These are phyloP conservation scores for Lantana camara DNA, from an alignment of 257 asterid species.

Conservation along the genomic window DNA sequence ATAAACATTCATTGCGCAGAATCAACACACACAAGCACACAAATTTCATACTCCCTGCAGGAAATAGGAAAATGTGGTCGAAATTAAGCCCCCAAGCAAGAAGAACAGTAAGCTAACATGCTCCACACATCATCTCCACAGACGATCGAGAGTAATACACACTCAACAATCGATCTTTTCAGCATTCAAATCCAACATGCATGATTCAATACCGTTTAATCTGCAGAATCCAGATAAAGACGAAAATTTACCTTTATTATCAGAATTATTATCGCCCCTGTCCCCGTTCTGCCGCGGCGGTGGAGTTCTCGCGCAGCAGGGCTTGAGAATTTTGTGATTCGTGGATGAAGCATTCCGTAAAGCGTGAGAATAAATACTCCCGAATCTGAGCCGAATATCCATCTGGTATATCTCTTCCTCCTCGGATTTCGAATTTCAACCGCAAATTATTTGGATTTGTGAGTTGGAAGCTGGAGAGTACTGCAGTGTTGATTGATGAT, in stretches of 20 bases:
- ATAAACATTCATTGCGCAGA: not conserved
- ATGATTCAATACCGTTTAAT: conserved; percentile 4
- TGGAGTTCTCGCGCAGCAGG: conserved; percentile 45
- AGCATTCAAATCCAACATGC: conserved; percentile 14
- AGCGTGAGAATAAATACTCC: conserved; percentile 34
- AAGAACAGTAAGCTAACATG: not conserved
- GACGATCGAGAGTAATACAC: not conserved
- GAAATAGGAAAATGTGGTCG: not conserved
- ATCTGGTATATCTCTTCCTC: conserved; percentile 27
- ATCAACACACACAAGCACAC: not conserved
- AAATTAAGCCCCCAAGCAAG: not conserved
- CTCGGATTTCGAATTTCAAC: conserved; percentile 34
- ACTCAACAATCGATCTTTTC: not conserved
- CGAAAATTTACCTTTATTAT: conserved; percentile 26
- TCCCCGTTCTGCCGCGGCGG: conserved; percentile 51
- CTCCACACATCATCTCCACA: not conserved
- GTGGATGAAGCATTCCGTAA: conserved; percentile 30
- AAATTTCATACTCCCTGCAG: not conserved
- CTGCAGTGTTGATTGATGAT: not conserved
- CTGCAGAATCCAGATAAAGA: not conserved
- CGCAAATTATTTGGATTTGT: conserved; percentile 22
- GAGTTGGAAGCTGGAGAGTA: not conserved
- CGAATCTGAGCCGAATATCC: conserved; percentile 56
- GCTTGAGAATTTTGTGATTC: conserved; percentile 37
- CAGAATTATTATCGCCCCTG: conserved; percentile 18